Evolutionary conservation across 228 moss, liverwort and hornwort genomes (phyloP).

Genomic region (Sphagnum magellanicum): DNA sequence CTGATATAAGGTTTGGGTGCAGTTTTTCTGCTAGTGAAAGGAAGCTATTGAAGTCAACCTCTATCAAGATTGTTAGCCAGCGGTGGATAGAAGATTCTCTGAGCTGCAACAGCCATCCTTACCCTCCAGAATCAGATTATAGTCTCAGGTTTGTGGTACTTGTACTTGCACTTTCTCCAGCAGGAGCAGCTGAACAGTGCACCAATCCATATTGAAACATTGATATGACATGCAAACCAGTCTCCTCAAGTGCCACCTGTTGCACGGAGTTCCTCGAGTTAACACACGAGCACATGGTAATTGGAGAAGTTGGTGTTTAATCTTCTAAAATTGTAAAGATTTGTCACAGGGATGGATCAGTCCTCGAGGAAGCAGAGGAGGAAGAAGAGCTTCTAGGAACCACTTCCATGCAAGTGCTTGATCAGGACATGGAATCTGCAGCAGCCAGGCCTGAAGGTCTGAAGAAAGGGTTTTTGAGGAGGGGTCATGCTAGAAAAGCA

Average conservation of each 20-base stretch:
- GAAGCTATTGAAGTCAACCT: conserved; percentile 39
- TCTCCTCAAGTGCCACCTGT: too few relatives aligned
- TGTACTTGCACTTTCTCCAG: neutral
- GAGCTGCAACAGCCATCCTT: conserved; percentile 26
- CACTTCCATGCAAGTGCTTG: too few relatives aligned
- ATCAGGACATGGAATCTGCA: neutral
- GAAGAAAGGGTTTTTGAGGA: conserved; percentile 6
- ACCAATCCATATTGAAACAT: too few relatives aligned
- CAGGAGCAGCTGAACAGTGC: too few relatives aligned
- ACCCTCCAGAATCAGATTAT: conserved; percentile 35
- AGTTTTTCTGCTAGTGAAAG: conserved; percentile 48
- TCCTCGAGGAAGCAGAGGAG: conserved; percentile 26
- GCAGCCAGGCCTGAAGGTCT: neutral
- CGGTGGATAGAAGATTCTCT: conserved; percentile 71
- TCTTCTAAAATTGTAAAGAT: neutral
- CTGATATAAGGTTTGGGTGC: conserved; percentile 14
- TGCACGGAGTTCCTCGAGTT: too few relatives aligned
- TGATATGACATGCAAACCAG: too few relatives aligned
- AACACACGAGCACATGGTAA: too few relatives aligned
- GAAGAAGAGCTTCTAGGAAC: conserved; percentile 1
- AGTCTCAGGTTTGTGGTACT: conserved; percentile 57
- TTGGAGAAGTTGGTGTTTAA: too few relatives aligned
- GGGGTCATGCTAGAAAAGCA: conserved; percentile 1
- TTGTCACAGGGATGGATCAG: conserved; percentile 14
- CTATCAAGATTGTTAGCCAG: conserved; percentile 68